A percentile compares a stretch with the other conserved stretches of the same genome.
These are phyloP conservation scores for Colletotrichum gigasporum DNA, from an alignment of 2,329 filamentous ascomycete genomes.

Conservation along the genomic window DNA sequence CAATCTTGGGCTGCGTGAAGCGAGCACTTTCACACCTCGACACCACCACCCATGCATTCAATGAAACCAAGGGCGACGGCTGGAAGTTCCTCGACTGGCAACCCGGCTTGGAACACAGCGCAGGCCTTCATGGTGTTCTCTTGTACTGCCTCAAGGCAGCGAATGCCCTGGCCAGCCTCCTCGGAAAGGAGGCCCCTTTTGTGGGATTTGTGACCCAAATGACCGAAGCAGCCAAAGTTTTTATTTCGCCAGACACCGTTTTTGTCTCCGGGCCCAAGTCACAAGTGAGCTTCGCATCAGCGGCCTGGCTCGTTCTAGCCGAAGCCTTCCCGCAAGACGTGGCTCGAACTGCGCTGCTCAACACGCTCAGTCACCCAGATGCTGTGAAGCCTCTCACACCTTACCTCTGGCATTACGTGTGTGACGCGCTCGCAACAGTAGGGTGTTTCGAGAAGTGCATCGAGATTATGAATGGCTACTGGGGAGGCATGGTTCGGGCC, in stretches of 20 bases:
- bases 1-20: conserved; percentile 40
- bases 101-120: conserved; percentile 37
- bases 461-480: conserved; percentile 42
- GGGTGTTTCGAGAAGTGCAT: conserved; percentile 38
- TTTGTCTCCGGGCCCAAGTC: conserved; percentile 39
- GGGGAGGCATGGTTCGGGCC: conserved; percentile 43
- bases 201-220: conserved; percentile 34
- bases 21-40: conserved; percentile 38
- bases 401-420: conserved; percentile 42
- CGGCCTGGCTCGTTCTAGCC: conserved; percentile 43
- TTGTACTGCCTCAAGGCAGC: conserved; percentile 40
- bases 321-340: conserved; percentile 34
- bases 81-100: conserved; percentile 47
- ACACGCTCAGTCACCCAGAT: conserved; percentile 35
- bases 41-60: conserved; percentile 33
- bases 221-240: conserved; percentile 33
- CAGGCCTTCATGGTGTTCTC: conserved; percentile 42
- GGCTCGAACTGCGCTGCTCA: conserved; percentile 35
- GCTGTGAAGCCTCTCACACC: conserved; percentile 42
- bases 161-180: conserved; percentile 38
- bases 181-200: conserved; percentile 36
- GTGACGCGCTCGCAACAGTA: conserved; percentile 38
- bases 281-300: conserved; percentile 42
- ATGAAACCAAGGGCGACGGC: conserved; percentile 24
- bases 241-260: conserved; percentile 33